Evolutionary conservation across 257 asterid species (phyloP), one percentile per base, ranked within the genome.

Genomic region (Echium plantagineum): DNA sequence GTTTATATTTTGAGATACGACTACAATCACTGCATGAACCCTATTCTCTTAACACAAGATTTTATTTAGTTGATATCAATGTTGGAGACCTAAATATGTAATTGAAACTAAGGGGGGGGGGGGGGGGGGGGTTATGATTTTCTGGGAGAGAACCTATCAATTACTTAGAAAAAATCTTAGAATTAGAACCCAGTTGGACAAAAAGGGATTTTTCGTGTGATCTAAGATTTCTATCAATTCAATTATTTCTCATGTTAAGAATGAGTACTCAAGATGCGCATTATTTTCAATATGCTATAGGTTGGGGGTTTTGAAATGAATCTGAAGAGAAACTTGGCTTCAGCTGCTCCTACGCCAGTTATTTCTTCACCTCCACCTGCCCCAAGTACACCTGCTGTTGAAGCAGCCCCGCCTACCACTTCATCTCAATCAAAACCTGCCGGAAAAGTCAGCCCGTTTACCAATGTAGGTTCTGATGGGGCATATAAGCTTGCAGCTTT

Each of bases 261-360:
- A 55, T 22, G 15, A 61, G 24, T 38, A 47, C 65, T 20, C 48
- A 28, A 49, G 61, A 7, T 19, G 7, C 21, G 55, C 17, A 3
- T n/a, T 6, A 21, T 52, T 63, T 13, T 61, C 58, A 57, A 42
- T 57, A 28, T 65, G 30, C 61, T 19, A 55, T 67, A 89, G 95
- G 55, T 85, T 63, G 95, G 95, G 69, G 85, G 79, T 78, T 84
- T 89, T 35, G 86, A 89, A 70, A 69, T 89, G 80, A 83, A 83
- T 69, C 57, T 86, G 77, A 82, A 80, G 78, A 76, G 97, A 63
- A 82, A 73, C 24, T 72, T 82, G 60, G 72, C 79, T 56, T 77
- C 80, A 26, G 21, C 64, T 74, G 69, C 70, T 67, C 81, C 79
- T 52, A 73, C 74, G 52, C 80, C 79, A 64, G 64, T 70, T 71